phyloP scores from a whole-genome alignment of 2,329 filamentous ascomycete genomes.

The Clonostachys rhizophaga region DNA sequence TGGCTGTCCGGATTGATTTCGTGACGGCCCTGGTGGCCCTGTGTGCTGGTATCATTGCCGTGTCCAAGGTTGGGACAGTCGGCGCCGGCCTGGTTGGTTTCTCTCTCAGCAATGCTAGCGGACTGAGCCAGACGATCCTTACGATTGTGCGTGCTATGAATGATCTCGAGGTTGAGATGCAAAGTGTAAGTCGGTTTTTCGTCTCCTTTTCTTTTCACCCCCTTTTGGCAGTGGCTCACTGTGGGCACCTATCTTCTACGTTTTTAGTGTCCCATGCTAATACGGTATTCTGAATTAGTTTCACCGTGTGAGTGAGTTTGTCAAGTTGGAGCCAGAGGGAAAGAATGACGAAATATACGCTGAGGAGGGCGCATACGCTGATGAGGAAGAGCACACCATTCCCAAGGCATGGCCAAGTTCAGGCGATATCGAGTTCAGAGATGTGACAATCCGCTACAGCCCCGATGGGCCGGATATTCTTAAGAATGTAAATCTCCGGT shows the following conservation, averaged over 20 bases:
- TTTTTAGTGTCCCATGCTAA: background rate
- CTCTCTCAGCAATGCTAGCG: constrained; percentile 51
- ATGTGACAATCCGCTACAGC: constrained; percentile 44
- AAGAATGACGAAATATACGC: constrained; percentile 32
- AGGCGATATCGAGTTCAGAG: constrained; percentile 44
- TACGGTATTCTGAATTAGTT: constrained; percentile 21
- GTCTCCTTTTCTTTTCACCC: too few relatives aligned
- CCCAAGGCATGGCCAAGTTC: constrained; percentile 38
- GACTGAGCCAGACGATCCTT: constrained; percentile 45
- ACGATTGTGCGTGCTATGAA: constrained; percentile 48
- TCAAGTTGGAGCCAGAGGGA: constrained; percentile 37
- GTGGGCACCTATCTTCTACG: background rate
- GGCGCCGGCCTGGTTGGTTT: constrained; percentile 2
- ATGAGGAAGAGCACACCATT: constrained; percentile 27
- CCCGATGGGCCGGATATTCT: constrained; percentile 40
- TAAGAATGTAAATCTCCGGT: constrained; percentile 42
- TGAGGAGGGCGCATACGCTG: constrained; percentile 30
- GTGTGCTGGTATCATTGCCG: constrained; percentile 45
- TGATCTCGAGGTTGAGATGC: constrained; percentile 51
- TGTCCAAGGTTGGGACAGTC: constrained; percentile 11
- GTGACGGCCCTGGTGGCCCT: constrained; percentile 47
- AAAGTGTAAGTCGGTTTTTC: constrained; percentile 35
- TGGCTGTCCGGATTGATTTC: constrained; percentile 48
- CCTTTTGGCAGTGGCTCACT: background rate
- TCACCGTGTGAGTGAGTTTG: constrained; percentile 43